Conservation (phyloP, 306 rosid genomes). For the Heteromeles arbutifolia region DNA sequence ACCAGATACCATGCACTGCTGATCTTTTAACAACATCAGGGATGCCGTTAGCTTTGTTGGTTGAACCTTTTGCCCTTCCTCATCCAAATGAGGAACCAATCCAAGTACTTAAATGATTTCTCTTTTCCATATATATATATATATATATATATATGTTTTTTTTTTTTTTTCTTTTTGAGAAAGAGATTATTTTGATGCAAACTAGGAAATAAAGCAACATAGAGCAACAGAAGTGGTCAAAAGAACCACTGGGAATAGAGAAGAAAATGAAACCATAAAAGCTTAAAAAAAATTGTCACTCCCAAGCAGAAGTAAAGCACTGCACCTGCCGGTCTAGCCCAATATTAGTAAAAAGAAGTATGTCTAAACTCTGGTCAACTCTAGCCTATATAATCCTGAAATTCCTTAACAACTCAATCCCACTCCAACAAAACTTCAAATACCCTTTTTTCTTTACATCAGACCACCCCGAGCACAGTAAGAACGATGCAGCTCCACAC, state of each 20-base stretch:
- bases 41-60: conserved; percentile 93
- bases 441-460: neutral
- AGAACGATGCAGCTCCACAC: neutral
- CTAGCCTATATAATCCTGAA: neutral
- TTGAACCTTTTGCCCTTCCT: conserved; percentile 95
- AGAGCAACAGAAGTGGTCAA: neutral
- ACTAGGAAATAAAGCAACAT: neutral
- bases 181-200: neutral
- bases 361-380: neutral
- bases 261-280: neutral
- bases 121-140: neutral
- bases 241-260: neutral
- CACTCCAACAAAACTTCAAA: neutral
- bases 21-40: conserved; percentile 93
- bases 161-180: too few relatives aligned
- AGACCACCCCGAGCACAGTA: neutral
- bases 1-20: conserved; percentile 82
- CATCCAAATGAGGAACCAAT: conserved; percentile 95
- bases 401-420: neutral
- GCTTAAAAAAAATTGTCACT: neutral
- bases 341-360: neutral
- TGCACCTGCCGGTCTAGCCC: neutral
- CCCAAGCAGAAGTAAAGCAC: neutral
- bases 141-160: too few relatives aligned
- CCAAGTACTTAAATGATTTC: conserved; percentile 42